Percentiles rank a stretch among this genome's conserved stretches.
Evolutionary conservation across 306 rosid genomes (phyloP).

Genomic region (Inga laurina): DNA sequence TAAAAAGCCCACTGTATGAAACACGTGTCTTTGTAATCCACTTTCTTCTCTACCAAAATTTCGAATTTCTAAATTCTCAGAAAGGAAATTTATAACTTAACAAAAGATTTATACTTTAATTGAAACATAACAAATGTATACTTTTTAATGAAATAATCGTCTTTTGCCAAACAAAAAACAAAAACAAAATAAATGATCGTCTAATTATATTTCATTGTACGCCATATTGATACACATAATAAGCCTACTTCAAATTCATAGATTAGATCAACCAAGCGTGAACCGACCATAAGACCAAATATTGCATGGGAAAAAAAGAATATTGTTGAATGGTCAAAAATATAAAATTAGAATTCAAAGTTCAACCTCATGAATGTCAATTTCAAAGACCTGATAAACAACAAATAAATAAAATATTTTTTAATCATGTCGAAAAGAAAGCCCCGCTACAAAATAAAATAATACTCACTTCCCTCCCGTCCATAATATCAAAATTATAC

Average conservation of each 20-base stretch:
- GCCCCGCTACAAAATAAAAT: background rate
- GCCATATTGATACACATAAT: background rate
- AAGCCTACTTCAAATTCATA: background rate
- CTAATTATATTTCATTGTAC: too few relatives aligned
- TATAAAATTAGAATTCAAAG: background rate
- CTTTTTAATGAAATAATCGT: too few relatives aligned
- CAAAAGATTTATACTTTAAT: too few relatives aligned
- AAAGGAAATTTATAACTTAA: too few relatives aligned
- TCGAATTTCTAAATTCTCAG: too few relatives aligned
- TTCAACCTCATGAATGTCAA: background rate
- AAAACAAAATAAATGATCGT: too few relatives aligned
- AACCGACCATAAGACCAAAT: background rate
- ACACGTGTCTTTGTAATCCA: background rate
- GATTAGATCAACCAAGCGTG: background rate
- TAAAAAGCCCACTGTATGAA: background rate
- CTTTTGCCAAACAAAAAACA: accelerated
- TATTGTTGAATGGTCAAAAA: background rate
- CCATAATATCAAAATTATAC: too few relatives aligned
- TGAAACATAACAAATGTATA: too few relatives aligned
- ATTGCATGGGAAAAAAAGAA: background rate
- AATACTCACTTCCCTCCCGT: too few relatives aligned
- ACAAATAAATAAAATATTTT: too few relatives aligned
- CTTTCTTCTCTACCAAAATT: background rate
- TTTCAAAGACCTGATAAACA: background rate
- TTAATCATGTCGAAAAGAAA: too few relatives aligned